A percentile compares a stretch with the other conserved stretches of the same genome.
phyloP scores from a whole-genome alignment of 768 basidiomycete genomes.

The Leucogyrophana mollusca region DNA sequence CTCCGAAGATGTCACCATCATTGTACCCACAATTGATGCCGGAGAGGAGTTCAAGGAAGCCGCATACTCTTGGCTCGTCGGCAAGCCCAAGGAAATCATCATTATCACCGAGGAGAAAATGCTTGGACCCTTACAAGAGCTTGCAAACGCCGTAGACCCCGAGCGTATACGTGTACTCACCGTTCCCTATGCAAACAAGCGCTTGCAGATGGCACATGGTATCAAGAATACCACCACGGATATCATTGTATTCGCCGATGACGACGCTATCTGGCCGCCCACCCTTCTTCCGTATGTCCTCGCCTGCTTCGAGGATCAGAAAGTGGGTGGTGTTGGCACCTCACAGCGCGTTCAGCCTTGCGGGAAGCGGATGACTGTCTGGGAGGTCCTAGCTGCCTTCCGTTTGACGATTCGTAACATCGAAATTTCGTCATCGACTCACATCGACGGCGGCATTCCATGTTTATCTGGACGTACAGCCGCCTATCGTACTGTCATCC shows the following conservation, averaged over 20 bases:
- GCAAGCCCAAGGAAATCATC: constrained; percentile 83
- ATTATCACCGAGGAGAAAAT: constrained; percentile 87
- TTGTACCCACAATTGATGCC: constrained; percentile 94
- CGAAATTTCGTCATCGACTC: constrained; percentile 84
- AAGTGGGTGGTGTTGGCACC: constrained; percentile 90
- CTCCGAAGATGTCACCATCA: constrained; percentile 92
- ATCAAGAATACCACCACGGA: constrained; percentile 89
- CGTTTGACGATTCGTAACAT: constrained; percentile 92
- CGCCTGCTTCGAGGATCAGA: constrained; percentile 93
- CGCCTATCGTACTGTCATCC: constrained; percentile 89
- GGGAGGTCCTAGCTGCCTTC: constrained; percentile 95
- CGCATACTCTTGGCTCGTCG: constrained; percentile 88
- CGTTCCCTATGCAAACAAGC: constrained; percentile 92
- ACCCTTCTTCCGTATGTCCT: constrained; percentile 86
- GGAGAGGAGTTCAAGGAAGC: constrained; percentile 96
- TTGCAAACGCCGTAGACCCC: constrained; percentile 86
- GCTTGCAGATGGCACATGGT: constrained; percentile 91
- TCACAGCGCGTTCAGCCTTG: constrained; percentile 84
- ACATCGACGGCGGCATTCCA: constrained; percentile 90
- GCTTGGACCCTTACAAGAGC: constrained; percentile 83
- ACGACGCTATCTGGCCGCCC: constrained; percentile 95
- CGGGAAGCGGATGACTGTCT: constrained; percentile 81
- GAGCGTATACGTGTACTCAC: constrained; percentile 82
- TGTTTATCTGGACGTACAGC: constrained; percentile 93
- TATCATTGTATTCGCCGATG: constrained; percentile 93